A percentile compares a stretch with the other conserved stretches of the same genome.
Evolutionary conservation across 2,329 filamentous ascomycete genomes (phyloP).

Genomic region (Podosphaera fusca): DNA sequence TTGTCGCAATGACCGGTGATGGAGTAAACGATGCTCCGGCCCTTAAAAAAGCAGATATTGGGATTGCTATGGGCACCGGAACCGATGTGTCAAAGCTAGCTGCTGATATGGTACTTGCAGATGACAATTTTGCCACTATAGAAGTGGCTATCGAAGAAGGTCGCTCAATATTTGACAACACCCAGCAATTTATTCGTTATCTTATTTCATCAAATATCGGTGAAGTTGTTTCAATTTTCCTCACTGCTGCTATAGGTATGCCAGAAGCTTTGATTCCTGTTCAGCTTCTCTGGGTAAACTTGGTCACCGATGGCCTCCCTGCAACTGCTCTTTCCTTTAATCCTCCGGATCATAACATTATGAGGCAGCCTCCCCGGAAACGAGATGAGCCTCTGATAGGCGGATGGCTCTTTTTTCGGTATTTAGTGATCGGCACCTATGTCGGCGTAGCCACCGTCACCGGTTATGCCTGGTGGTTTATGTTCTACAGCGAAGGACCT

Average conservation of each 20-base stretch:
- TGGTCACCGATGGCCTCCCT: conserved; percentile 90
- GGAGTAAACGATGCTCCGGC: conserved; percentile 96
- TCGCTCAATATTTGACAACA: conserved; percentile 98
- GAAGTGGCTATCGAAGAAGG: conserved; percentile 91
- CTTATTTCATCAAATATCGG: conserved; percentile 98
- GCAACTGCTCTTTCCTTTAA: conserved; percentile 96
- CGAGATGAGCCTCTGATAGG: conserved; percentile 81
- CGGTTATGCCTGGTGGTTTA: conserved; percentile 99
- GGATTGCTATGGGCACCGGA: conserved; percentile 94
- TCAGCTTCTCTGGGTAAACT: conserved; percentile 94
- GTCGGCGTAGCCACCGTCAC: conserved; percentile 87
- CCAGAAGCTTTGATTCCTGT: conserved; percentile 92
- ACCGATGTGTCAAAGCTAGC: conserved; percentile 94
- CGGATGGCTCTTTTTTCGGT: conserved; percentile 93
- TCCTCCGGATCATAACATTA: conserved; percentile 93
- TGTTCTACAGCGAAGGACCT: conserved; percentile 77
- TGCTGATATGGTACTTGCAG: conserved; percentile 93
- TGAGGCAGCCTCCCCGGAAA: conserved; percentile 78
- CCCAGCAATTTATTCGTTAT: conserved; percentile 97
- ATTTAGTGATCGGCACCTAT: conserved; percentile 87
- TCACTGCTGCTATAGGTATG: conserved; percentile 91
- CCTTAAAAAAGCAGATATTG: conserved; percentile 95
- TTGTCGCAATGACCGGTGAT: conserved; percentile 97
- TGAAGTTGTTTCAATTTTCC: conserved; percentile 95
- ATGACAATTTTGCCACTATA: conserved; percentile 98